phyloP scores from a whole-genome alignment of 108 stramenopile species.

The Nannochloropsis gaditana region DNA sequence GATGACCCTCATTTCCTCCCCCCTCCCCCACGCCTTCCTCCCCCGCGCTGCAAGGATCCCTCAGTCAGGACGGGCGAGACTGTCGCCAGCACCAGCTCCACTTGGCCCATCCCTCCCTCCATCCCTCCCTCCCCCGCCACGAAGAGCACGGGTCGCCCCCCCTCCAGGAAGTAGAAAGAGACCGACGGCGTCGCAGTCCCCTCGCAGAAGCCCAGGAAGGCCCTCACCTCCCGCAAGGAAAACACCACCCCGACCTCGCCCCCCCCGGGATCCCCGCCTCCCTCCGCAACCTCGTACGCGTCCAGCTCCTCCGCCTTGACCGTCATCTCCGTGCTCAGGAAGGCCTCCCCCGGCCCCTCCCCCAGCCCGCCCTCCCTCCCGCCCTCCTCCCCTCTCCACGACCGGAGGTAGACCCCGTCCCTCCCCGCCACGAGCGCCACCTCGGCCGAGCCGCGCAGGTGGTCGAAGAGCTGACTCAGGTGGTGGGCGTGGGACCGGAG shows the following conservation, averaged over 20 bases:
- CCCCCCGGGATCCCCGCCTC: conserved; percentile 11
- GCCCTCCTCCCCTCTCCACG: not conserved
- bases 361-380: conserved; percentile 14
- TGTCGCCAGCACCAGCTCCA: not conserved
- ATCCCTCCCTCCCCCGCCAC: not conserved
- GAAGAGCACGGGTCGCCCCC: conserved; percentile 28
- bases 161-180: conserved; percentile 28
- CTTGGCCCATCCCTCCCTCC: not conserved
- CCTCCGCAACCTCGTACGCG: conserved; percentile 24
- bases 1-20: not conserved
- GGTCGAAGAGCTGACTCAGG: conserved; percentile 36
- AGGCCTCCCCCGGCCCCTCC: conserved; percentile 22
- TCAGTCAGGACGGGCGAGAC: not conserved
- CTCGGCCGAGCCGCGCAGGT: conserved; percentile 39
- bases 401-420: conserved; percentile 25
- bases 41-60: not conserved
- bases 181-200: conserved; percentile 22
- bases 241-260: conserved; percentile 39
- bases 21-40: not conserved
- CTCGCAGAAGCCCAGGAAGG: conserved; percentile 35
- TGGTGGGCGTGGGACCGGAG: conserved; percentile 36
- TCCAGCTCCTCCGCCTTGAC: conserved; percentile 37
- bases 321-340: conserved; percentile 40
- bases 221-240: conserved; percentile 37
- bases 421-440: conserved; percentile 27